A percentile compares a stretch with the other conserved stretches of the same genome.
These are phyloP conservation scores for Begonia peltatifolia DNA, from an alignment of 306 rosid species.

Conservation along the genomic window DNA sequence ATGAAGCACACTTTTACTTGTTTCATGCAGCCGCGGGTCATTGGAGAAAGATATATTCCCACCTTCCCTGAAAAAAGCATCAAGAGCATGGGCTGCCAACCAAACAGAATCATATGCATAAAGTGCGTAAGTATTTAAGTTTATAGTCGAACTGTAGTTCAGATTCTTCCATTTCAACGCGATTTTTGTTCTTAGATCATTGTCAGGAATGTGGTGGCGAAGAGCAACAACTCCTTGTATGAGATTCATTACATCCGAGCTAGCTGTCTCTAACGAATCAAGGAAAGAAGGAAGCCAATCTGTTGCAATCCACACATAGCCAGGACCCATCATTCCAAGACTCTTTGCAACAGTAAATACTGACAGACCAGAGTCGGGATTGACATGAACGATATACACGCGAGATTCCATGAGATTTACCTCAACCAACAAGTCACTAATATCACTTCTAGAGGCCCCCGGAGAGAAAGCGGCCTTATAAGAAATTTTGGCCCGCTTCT, in stretches of 20 bases:
- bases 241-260: constrained; percentile 27
- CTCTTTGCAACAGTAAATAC: constrained; percentile 47
- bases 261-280: constrained; percentile 35
- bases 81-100: constrained; percentile 77
- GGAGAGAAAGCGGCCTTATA: constrained; percentile 63
- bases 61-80: constrained; percentile 44
- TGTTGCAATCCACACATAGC: constrained; percentile 84
- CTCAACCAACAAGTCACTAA: constrained; percentile 32
- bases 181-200: constrained; percentile 34
- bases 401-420: constrained; percentile 89
- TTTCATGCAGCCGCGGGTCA: constrained; percentile 48
- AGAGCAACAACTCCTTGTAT: constrained; percentile 74
- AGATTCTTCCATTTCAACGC: constrained; percentile 12
- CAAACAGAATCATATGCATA: constrained; percentile 85
- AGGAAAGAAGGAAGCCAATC: constrained; percentile 82
- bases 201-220: constrained; percentile 61
- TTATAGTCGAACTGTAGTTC: constrained; percentile 14
- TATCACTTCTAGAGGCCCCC: constrained; percentile 20
- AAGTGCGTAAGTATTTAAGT: constrained; percentile 67
- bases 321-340: constrained; percentile 42
- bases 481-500: constrained; percentile 58
- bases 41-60: constrained; percentile 54
- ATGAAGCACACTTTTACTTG: constrained; percentile 42
- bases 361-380: constrained; percentile 69
- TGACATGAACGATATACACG: constrained; percentile 72